Percentiles rank a stretch among this genome's conserved stretches.
Evolutionary conservation across 495 filamentous ascomycete species (phyloP).

Genomic region (Talaromyces ruber): DNA sequence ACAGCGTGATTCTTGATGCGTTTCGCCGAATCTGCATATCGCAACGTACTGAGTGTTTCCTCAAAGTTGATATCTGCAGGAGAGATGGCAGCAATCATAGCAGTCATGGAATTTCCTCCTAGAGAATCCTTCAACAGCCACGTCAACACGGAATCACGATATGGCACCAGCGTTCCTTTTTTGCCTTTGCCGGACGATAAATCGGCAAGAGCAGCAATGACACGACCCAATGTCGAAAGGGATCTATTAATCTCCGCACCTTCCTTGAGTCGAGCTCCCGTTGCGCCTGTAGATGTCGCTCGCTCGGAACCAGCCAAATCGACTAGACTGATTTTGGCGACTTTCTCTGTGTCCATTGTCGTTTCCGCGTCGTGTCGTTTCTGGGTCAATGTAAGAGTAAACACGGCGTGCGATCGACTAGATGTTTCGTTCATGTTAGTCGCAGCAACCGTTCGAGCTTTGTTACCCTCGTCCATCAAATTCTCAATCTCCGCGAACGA

Average conservation of each 20-base stretch:
- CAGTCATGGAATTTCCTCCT: slow-evolving; percentile 98
- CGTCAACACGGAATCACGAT: slow-evolving; percentile 93
- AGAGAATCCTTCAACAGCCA: slow-evolving; percentile 97
- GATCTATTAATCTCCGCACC: slow-evolving; percentile 98
- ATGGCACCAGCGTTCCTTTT: slow-evolving; percentile 79
- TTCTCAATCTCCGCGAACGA: slow-evolving; percentile 94
- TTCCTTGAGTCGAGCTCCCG: slow-evolving; percentile 92
- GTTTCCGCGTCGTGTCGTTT: slow-evolving; percentile 90
- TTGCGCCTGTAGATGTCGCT: slow-evolving; percentile 92
- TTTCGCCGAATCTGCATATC: slow-evolving; percentile 97
- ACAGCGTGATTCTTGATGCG: slow-evolving; percentile 99
- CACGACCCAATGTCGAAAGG: slow-evolving; percentile 91
- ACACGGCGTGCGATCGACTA: slow-evolving; percentile 95
- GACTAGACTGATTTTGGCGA: slow-evolving; percentile 94
- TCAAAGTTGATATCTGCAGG: slow-evolving; percentile 99
- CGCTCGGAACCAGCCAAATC: slow-evolving; percentile 97
- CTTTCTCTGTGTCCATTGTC: slow-evolving; percentile 93
- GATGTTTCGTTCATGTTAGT: slow-evolving; percentile 99
- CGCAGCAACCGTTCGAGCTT: slow-evolving; percentile 93
- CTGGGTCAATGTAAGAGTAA: slow-evolving; percentile 91
- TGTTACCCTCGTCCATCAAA: slow-evolving; percentile 99
- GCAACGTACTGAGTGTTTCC: slow-evolving; percentile 88
- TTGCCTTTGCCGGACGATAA: slow-evolving; percentile 82
- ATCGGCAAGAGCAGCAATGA: slow-evolving; percentile 94
- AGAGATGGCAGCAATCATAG: slow-evolving; percentile 98